phyloP scores from a whole-genome alignment of 305 asterid genomes.

The Andrographis paniculata region DNA sequence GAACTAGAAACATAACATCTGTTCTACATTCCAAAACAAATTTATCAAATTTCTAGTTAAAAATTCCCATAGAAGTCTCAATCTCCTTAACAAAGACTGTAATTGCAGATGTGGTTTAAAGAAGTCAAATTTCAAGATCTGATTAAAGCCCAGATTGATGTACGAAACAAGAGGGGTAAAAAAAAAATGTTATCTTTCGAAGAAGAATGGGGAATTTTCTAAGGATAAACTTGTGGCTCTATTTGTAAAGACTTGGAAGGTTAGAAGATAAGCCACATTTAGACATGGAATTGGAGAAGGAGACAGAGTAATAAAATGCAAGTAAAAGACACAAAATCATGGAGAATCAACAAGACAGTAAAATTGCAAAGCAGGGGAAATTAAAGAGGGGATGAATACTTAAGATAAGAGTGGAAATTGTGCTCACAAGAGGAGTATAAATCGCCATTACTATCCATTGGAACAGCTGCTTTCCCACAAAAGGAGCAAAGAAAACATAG shows the following conservation, averaged over 20 bases:
- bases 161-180: constrained; percentile 23
- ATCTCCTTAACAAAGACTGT: too few species aligned
- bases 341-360: neutral
- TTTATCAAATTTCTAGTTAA: too few species aligned
- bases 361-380: constrained; percentile 16
- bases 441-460: constrained; percentile 83
- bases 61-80: too few species aligned
- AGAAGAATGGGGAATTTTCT: constrained; percentile 9
- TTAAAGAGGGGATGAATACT: too few species aligned
- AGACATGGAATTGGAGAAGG: constrained; percentile 10
- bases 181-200: too few species aligned
- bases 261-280: constrained; percentile 29
- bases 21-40: too few species aligned
- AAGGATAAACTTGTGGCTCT: constrained; percentile 30
- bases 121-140: constrained; percentile 8
- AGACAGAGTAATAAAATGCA: neutral
- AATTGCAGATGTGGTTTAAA: too few species aligned
- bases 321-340: neutral
- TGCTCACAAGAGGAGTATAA: constrained; percentile 84
- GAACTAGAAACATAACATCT: too few species aligned
- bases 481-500: constrained; percentile 99
- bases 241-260: constrained; percentile 17
- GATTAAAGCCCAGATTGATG: constrained; percentile 11
- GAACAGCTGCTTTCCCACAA: constrained; percentile 76
- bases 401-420: constrained; percentile 12